phyloP scores from a whole-genome alignment of 1,284 basidiomycete species.

The Mycena citricolor region DNA sequence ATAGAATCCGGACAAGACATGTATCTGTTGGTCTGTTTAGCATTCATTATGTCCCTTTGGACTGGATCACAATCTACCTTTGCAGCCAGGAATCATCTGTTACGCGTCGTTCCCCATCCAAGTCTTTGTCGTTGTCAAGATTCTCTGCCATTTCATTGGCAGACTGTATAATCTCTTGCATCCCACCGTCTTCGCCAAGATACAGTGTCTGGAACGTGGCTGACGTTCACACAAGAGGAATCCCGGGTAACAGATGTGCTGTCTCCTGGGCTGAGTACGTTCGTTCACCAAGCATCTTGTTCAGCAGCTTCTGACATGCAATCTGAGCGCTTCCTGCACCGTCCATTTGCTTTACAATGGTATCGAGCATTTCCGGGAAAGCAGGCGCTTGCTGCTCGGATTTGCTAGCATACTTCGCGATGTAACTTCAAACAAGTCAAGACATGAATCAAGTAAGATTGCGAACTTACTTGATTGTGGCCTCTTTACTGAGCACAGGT shows the following conservation, averaged over 20 bases:
- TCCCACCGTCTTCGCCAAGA: constrained; percentile 6
- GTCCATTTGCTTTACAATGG: constrained; percentile 8
- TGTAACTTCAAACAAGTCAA: constrained; percentile 12
- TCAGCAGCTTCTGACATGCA: constrained; percentile 24
- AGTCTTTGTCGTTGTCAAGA: background rate
- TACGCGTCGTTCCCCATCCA: constrained; percentile 2
- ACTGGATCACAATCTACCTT: constrained; percentile 1
- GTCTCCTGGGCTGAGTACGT: constrained; percentile 25
- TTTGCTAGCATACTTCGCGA: constrained; percentile 24
- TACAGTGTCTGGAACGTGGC: constrained; percentile 16
- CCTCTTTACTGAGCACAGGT: constrained; percentile 23
- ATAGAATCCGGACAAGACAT: background rate
- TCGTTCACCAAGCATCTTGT: constrained; percentile 25
- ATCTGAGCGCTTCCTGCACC: constrained; percentile 1
- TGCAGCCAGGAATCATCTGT: constrained; percentile 17
- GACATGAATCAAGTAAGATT: background rate
- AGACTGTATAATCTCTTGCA: constrained; percentile 13
- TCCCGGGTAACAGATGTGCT: constrained; percentile 22
- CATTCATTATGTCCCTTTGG: background rate
- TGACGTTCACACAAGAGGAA: constrained; percentile 21
- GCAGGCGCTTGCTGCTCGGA: constrained; percentile 20
- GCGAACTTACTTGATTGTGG: constrained; percentile 24
- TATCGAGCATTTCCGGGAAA: constrained; percentile 13
- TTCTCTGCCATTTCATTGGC: constrained; percentile 4
- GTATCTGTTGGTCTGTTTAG: constrained; percentile 1